A percentile compares a stretch with the other conserved stretches of the same genome.
Conservation (phyloP, 306 rosid species). For the Pyrus communis region DNA sequence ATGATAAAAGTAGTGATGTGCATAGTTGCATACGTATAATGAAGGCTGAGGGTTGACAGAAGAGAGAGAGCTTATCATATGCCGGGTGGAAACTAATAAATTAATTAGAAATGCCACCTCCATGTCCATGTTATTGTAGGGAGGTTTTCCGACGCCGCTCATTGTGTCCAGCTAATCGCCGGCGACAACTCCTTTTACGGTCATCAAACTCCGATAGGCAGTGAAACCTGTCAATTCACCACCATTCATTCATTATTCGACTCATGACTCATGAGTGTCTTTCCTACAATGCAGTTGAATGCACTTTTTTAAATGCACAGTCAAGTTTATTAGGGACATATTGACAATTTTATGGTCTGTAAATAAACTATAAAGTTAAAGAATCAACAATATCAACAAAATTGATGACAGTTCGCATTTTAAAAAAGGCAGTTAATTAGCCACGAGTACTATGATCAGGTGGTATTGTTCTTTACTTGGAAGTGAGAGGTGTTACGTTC, state of each 20-base stretch:
- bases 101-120: not conserved
- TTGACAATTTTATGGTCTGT: too few species aligned
- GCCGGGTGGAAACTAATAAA: not conserved
- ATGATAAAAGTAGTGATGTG: too few species aligned
- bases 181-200: conserved; percentile 76
- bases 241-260: not conserved
- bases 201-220: conserved; percentile 72
- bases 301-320: not conserved
- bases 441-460: too few species aligned
- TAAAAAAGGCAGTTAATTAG: too few species aligned
- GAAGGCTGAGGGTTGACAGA: conserved; percentile 16
- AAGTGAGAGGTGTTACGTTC: too few species aligned
- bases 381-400: too few species aligned
- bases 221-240: conserved; percentile 54
- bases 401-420: too few species aligned
- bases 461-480: too few species aligned
- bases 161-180: conserved; percentile 92
- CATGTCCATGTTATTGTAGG: not conserved
- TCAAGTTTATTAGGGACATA: too few species aligned
- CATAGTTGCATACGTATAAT: too few species aligned
- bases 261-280: too few species aligned
- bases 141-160: conserved; percentile 78
- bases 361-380: too few species aligned
- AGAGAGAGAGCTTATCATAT: conserved; percentile 24
- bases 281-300: not conserved